These are phyloP conservation scores for Pterocarpus santalinus DNA, from an alignment of 306 rosid species.

Conservation along the genomic window DNA sequence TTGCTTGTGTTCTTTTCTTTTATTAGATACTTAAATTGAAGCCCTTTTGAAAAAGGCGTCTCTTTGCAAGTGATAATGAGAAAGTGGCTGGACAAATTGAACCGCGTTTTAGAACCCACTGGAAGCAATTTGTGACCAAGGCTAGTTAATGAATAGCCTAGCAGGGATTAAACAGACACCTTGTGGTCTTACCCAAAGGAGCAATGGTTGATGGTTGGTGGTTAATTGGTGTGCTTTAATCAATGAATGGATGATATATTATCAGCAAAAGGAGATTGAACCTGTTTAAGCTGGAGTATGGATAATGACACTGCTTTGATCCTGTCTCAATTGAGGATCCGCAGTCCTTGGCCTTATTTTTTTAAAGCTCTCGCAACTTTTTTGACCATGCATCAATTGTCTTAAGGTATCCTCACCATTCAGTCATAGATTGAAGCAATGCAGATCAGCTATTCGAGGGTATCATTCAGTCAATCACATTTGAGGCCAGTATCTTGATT, in stretches of 20 bases:
- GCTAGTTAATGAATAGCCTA: background rate
- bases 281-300: slow-evolving; percentile 2
- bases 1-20: background rate
- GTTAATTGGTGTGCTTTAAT: slow-evolving; percentile 7
- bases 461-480: background rate
- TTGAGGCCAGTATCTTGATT: slow-evolving; percentile 31
- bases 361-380: slow-evolving; percentile 3
- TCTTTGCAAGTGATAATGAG: background rate
- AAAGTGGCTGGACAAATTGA: background rate
- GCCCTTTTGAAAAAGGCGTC: background rate
- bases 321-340: slow-evolving; percentile 9
- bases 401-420: slow-evolving; percentile 26
- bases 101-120: background rate
- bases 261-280: slow-evolving; percentile 6
- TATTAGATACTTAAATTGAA: background rate
- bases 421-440: slow-evolving; percentile 27
- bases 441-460: slow-evolving; percentile 20
- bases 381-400: background rate
- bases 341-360: slow-evolving; percentile 1
- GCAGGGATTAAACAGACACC: background rate
- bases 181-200: background rate
- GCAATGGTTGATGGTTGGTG: background rate
- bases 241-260: background rate
- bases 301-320: background rate
- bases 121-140: background rate